Base-by-base conservation (phyloP, 805 yeast genomes). In the Wickerhamiella kurtzmanii region DNA sequence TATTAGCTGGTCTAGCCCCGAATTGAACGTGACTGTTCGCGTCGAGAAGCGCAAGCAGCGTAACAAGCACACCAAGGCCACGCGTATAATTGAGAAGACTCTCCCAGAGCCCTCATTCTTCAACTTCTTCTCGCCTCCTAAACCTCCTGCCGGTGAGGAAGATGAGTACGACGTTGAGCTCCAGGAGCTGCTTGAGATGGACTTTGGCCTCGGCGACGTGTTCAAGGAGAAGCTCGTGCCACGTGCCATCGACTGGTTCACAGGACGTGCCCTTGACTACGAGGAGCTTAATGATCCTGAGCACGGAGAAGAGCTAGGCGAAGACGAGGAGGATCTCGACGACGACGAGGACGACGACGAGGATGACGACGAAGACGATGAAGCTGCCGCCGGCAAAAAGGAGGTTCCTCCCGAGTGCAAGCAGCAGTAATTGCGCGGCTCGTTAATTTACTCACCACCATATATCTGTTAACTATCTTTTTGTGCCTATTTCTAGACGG, bases 191-290 rank as follows among this genome's bases (percentile, higher is more conserved):
- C 73, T 92, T 59, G 96, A 87, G 58, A 71, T 84, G 57, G 98
- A 92, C 68, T 92, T 92, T 70, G 92, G 87, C 61, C 73, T 92
- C 53, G 98, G 97, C 52, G 98, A 92, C 67, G 88, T 88, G 60
- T 77, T 92, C 64, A 92, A 92, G 71, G 97, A 92, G 65, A 83
- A 92, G 65, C 75, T 92, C 62, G 80, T 92, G 52, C 96, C 97
- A 52, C 79, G 96, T 62, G 97, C 97, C 45, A 76, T 92, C 59
- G 97, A 89, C 63, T 92, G 98, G 97, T 92, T 87, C 65, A 89
- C 98, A 8, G 98, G 98, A 43, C 86, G 86, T 54, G 98, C 98
- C 20, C 74, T 89, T 49, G 94, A 83, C 48, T 83, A 75, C 61
- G 81, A 75, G 54, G 76, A 70, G 43, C 71, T 67, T 51, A 74